Conservation (phyloP, 148 eudicot species). For the Suaeda aralocaspica region DNA sequence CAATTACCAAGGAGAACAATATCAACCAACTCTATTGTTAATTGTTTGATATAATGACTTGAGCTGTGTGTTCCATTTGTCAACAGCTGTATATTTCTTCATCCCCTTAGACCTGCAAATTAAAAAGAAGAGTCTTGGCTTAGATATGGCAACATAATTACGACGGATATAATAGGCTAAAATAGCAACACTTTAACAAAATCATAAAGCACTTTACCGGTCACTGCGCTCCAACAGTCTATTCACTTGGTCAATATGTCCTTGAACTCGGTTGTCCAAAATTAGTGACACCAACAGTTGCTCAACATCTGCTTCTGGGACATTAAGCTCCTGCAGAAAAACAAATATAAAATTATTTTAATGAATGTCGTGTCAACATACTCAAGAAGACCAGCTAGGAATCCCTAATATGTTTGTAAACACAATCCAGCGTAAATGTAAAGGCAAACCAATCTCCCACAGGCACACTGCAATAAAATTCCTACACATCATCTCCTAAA, state of each 20-base stretch:
- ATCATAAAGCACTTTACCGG: slow-evolving; percentile 32
- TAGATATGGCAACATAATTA: no score
- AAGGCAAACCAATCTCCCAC: background rate
- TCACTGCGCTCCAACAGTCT: slow-evolving; percentile 77
- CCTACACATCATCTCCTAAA: background rate
- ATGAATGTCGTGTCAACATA: background rate
- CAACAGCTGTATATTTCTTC: slow-evolving; percentile 85
- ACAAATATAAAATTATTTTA: background rate
- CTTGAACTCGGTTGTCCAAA: slow-evolving; percentile 86
- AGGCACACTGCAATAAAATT: background rate
- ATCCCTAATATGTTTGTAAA: background rate
- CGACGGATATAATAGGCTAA: background rate
- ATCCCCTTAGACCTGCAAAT: slow-evolving; percentile 80
- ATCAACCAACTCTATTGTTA: slow-evolving; percentile 68
- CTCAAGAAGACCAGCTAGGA: background rate
- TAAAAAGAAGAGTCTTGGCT: background rate
- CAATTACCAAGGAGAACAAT: background rate
- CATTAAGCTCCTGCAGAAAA: slow-evolving; percentile 72
- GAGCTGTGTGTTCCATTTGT: slow-evolving; percentile 94
- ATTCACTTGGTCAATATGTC: slow-evolving; percentile 98
- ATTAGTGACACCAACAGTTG: slow-evolving; percentile 83
- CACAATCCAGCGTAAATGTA: background rate
- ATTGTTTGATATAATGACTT: slow-evolving; percentile 65
- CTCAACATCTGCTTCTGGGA: slow-evolving; percentile 90
- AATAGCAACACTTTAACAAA: background rate